Conservation (phyloP, 2,329 filamentous ascomycete genomes). For the Pseudogymnoascus sp. region DNA sequence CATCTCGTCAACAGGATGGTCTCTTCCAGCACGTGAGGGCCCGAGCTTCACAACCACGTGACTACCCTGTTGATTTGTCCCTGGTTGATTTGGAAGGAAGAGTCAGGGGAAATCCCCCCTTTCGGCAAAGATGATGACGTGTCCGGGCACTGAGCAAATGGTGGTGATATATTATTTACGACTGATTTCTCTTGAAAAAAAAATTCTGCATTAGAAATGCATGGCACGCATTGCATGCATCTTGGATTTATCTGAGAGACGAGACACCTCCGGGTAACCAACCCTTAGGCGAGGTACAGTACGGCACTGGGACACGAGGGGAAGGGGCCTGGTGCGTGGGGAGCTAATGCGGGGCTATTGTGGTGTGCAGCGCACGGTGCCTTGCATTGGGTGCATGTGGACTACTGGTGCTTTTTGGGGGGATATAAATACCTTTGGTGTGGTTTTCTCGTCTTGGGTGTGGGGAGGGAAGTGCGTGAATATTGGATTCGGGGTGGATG, state of each 20-base stretch:
- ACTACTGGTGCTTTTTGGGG: background rate
- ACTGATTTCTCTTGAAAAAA: background rate
- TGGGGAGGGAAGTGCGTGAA: background rate
- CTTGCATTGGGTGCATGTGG: background rate
- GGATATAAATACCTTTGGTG: background rate
- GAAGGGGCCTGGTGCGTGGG: constrained; percentile 2
- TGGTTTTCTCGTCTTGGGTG: background rate
- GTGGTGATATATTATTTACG: background rate
- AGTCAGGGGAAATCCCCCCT: background rate
- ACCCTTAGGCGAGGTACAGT: background rate
- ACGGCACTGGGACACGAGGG: background rate
- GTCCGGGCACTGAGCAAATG: background rate
- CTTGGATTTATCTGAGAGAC: background rate
- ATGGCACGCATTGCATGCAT: background rate
- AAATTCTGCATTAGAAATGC: background rate
- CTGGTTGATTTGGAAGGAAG: background rate
- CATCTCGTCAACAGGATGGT: background rate
- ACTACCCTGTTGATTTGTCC: background rate
- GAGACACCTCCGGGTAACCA: background rate
- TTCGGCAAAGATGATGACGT: background rate
- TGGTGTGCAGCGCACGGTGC: constrained; percentile 16
- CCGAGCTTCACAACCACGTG: background rate
- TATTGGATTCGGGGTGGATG: background rate
- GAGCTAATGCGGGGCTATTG: constrained; percentile 5
- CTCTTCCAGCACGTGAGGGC: background rate